Evolutionary conservation across 2,329 filamentous ascomycete genomes (phyloP).

Genomic region (Pseudocercospora vitis): DNA sequence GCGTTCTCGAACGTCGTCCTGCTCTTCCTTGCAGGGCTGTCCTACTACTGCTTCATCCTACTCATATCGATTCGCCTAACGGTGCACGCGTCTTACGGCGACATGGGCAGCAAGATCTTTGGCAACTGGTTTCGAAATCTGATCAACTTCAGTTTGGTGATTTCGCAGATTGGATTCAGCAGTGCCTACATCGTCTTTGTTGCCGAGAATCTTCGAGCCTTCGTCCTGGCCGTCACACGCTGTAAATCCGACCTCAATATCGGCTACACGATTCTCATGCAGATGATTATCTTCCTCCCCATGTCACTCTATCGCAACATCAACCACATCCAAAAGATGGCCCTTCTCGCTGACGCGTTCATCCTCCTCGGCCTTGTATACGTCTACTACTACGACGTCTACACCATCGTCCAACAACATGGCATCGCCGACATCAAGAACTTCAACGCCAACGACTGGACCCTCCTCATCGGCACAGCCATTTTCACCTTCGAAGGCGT

Average conservation of each 20-base stretch:
- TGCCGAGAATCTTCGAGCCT: constrained; percentile 90
- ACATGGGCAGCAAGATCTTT: constrained; percentile 90
- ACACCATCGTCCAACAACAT: constrained; percentile 70
- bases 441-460: constrained; percentile 93
- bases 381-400: constrained; percentile 91
- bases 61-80: constrained; percentile 82
- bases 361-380: constrained; percentile 91
- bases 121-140: constrained; percentile 84
- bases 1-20: constrained; percentile 91
- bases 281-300: constrained; percentile 92
- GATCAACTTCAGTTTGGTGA: constrained; percentile 87
- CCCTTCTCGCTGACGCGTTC: constrained; percentile 88
- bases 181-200: constrained; percentile 97
- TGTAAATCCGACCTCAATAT: constrained; percentile 85
- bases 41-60: constrained; percentile 96
- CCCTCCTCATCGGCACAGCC: constrained; percentile 95
- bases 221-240: constrained; percentile 85
- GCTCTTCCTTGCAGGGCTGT: constrained; percentile 78
- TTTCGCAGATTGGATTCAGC: constrained; percentile 93
- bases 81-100: constrained; percentile 92
- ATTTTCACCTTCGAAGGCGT: constrained; percentile 99
- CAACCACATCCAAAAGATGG: constrained; percentile 93
- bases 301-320: constrained; percentile 94
- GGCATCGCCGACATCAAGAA: constrained; percentile 82
- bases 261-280: constrained; percentile 86